Evolutionary conservation across 331 rosid genomes (phyloP).

Genomic region (Rosa hybrid): DNA sequence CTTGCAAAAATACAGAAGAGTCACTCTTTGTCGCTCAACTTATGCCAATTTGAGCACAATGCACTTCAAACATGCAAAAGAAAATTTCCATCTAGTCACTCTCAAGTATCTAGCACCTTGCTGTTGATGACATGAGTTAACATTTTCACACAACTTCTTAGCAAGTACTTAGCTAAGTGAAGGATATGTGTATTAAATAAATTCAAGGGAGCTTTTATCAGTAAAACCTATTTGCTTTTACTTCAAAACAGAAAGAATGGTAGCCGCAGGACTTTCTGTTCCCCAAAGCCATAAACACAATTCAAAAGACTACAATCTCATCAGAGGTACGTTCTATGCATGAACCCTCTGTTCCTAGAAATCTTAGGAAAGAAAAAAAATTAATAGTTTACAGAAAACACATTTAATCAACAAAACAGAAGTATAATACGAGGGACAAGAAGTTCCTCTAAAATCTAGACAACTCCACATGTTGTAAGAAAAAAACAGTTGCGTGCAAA

Average conservation of each 20-base stretch:
- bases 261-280: not conserved
- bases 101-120: no score
- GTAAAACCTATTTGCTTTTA: no score
- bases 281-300: not conserved
- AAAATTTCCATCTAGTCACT: no score
- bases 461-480: not conserved
- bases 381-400: not conserved
- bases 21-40: no score
- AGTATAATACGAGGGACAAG: not conserved
- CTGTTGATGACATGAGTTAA: no score
- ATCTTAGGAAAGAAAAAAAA: not conserved
- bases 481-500: conserved; percentile 31
- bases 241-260: not conserved
- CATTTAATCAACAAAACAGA: not conserved
- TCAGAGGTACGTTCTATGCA: not conserved
- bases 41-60: not conserved
- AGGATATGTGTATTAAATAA: not conserved
- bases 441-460: not conserved
- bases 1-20: not conserved
- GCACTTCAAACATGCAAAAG: not conserved
- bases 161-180: not conserved
- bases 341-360: not conserved
- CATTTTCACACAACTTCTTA: not conserved
- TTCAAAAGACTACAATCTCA: not conserved
- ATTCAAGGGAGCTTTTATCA: not conserved